A percentile compares a stretch with the other conserved stretches of the same genome.
phyloP scores from a whole-genome alignment of 371 early-diverging fungal species.

The Mucor saturninus region DNA sequence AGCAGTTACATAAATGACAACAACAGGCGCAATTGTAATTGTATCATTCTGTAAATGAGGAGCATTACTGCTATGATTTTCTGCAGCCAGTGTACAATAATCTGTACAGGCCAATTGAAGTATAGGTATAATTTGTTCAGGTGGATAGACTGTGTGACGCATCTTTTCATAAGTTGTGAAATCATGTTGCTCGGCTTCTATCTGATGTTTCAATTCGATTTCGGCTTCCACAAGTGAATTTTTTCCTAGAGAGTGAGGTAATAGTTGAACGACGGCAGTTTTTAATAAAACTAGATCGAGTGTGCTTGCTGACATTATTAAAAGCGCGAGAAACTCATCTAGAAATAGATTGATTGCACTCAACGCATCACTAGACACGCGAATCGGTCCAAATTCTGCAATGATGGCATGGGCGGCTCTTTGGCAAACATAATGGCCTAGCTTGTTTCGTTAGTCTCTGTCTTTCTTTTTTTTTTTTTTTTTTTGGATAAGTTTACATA shows the following conservation, averaged over 20 bases:
- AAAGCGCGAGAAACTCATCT: constrained; percentile 59
- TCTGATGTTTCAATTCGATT: constrained; percentile 60
- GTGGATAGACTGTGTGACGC: constrained; percentile 23
- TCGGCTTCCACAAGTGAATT: constrained; percentile 73
- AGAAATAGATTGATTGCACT: constrained; percentile 64
- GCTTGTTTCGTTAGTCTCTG: too few species aligned
- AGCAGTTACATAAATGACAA: constrained; percentile 64
- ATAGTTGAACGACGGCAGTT: constrained; percentile 43
- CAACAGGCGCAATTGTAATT: constrained; percentile 53
- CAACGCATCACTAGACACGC: constrained; percentile 66
- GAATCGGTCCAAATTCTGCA: constrained; percentile 61
- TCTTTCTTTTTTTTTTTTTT: not conserved
- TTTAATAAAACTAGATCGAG: constrained; percentile 58
- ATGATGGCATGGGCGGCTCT: constrained; percentile 71
- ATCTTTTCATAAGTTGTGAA: constrained; percentile 40
- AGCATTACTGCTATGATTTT: constrained; percentile 5
- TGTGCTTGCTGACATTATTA: constrained; percentile 51
- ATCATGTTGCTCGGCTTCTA: constrained; percentile 44
- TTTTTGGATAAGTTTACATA: too few species aligned
- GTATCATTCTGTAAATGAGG: not conserved
- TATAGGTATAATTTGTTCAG: constrained; percentile 38
- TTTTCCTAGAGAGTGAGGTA: constrained; percentile 61
- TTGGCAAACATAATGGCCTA: constrained; percentile 57
- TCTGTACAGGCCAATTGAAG: constrained; percentile 55
- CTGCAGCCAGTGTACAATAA: constrained; percentile 56